Base-by-base conservation (phyloP, 208 protist species). In the Acanthamoeba divionensis region DNA sequence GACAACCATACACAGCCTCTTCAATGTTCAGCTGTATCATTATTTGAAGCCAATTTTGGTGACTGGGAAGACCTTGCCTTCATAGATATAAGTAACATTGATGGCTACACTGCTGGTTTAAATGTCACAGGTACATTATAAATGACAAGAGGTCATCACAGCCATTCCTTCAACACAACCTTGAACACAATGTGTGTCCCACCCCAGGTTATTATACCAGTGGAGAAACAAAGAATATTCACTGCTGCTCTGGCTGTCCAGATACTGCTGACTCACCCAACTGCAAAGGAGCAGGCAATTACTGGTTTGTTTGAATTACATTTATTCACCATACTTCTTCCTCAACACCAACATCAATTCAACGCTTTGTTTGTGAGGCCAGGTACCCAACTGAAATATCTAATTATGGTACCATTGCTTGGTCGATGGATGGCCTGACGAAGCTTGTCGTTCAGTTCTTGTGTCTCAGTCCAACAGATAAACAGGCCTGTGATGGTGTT, bases 41-140 rank as follows among this genome's bases (percentile, higher is more conserved):
- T 83, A n/a, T 83, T 83, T 31, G 73, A 83, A 41, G 73, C 50
- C 73, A 38, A 38, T 10, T 36, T 83, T 6, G 0, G 1, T 36
- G 73, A 54, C 36, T 41, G 36, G 36, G 36, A 41, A 18, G 41
- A 83, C 50, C 38, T 18, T 21, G 50, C 63, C 18, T 83, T 45
- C 24, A 36, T 83, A 2, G 73, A 83, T 38, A 83, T 83, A 44
- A 83, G 73, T 54, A 83, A 83, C 73, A 83, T 83, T 33, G 73
- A 83, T 21, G 73, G 73, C n/a, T 83, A 50, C 50, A 83, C 73
- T 10, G 73, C 73, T 41, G 73, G 73, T 31, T 48, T 83, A 47
- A 55, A 83, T 38, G 73, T 83, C 0, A 63, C 73, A 13, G 73
- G 73, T 83, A 4, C 55, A 31, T 63, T 24, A n/a, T n/a, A n/a